Evolutionary conservation across 352 stramenopile species (phyloP).

Genomic region (Globisporangium uncinulatum): DNA sequence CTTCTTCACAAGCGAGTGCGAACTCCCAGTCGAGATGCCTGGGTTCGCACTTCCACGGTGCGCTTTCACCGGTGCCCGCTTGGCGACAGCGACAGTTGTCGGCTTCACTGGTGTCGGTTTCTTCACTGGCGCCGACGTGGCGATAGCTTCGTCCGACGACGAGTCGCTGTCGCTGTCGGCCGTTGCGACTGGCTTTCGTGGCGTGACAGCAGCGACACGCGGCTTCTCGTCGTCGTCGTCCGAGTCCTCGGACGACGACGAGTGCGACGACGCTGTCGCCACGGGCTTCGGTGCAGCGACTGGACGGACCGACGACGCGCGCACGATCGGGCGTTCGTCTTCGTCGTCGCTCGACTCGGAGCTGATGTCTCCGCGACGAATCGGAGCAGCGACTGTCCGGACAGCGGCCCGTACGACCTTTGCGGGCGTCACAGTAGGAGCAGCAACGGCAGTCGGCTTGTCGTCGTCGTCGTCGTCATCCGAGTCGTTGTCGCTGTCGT

Average conservation of each 20-base stretch:
- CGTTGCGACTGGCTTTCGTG: conserved; percentile 5
- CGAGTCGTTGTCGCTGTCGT: conserved; percentile 1
- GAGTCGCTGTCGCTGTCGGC: conserved; percentile 12
- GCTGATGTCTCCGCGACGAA: conserved; percentile 16
- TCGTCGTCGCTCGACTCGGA: conserved; percentile 41
- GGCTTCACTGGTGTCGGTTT: conserved; percentile 8
- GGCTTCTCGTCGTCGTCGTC: conserved; percentile 14
- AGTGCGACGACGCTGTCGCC: neutral
- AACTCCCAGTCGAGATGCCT: conserved; percentile 56
- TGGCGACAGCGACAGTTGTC: conserved; percentile 1
- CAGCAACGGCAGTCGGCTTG: neutral
- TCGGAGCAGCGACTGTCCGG: neutral
- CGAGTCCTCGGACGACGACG: conserved; percentile 5
- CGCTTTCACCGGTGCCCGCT: conserved; percentile 3
- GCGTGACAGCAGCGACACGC: neutral
- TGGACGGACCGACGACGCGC: conserved; percentile 8
- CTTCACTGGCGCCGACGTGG: neutral
- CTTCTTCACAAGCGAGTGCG: conserved; percentile 80
- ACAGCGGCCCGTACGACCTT: neutral
- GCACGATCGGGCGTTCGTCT: conserved; percentile 16
- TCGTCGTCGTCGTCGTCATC: conserved; percentile 12
- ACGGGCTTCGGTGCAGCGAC: neutral
- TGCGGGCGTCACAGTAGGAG: neutral
- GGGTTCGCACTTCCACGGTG: conserved; percentile 14
- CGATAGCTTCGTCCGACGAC: neutral